Percentiles rank a stretch among this genome's conserved stretches.
These are phyloP conservation scores for Nemania sp. DNA, from an alignment of 2,329 filamentous ascomycete species.

Conservation along the genomic window DNA sequence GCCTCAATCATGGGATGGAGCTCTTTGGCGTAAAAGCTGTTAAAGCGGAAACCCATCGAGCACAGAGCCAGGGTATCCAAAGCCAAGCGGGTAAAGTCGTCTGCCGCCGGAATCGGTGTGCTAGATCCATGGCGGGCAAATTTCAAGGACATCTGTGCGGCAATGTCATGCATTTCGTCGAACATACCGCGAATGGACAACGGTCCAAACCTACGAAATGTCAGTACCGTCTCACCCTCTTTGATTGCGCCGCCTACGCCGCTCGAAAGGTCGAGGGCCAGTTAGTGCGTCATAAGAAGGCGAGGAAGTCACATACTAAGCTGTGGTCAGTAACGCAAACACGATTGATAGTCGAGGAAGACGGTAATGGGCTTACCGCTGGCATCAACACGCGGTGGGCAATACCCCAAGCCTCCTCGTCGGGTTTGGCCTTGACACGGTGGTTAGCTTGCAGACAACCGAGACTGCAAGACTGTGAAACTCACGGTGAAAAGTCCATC, in stretches of 20 bases:
- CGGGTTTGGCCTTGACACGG: slow-evolving; percentile 44
- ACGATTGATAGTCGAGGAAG: background rate
- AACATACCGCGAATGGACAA: slow-evolving; percentile 71
- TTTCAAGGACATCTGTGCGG: slow-evolving; percentile 68
- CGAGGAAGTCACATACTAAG: slow-evolving; percentile 26
- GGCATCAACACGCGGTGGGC: slow-evolving; percentile 38
- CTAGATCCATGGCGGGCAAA: slow-evolving; percentile 67
- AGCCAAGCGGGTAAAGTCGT: slow-evolving; percentile 56
- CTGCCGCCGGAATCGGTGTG: slow-evolving; percentile 56
- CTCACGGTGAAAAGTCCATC: slow-evolving; percentile 70
- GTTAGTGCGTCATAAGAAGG: background rate
- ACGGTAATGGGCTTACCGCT: slow-evolving; percentile 26
- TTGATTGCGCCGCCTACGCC: no score
- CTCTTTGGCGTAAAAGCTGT: slow-evolving; percentile 71
- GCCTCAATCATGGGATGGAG: slow-evolving; percentile 72
- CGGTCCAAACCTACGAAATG: slow-evolving; percentile 67
- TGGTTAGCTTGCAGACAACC: slow-evolving; percentile 12
- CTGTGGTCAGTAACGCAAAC: slow-evolving; percentile 10
- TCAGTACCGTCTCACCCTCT: slow-evolving; percentile 50
- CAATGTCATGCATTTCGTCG: slow-evolving; percentile 70
- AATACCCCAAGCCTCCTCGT: slow-evolving; percentile 64
- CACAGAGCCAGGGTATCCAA: slow-evolving; percentile 74
- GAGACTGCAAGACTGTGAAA: background rate
- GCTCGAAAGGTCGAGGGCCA: background rate
- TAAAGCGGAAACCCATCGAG: slow-evolving; percentile 74